Evolutionary conservation across 176 grass and related monocot species (phyloP).

Genomic region (Oryza glumipatula): DNA sequence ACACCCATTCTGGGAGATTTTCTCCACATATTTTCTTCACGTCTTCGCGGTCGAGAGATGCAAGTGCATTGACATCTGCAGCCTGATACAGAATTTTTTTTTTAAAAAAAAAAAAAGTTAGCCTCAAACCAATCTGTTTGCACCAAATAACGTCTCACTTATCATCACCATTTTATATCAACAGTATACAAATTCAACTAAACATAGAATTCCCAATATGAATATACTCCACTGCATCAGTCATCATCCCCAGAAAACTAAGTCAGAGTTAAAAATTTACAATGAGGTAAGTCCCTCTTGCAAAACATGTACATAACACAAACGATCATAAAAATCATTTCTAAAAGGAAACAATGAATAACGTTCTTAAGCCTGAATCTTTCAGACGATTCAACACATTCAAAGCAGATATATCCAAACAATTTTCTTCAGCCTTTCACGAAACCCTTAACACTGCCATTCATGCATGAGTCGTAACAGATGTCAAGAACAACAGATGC

Average conservation of each 20-base stretch:
- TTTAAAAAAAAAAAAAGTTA: not conserved
- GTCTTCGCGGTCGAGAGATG: slow-evolving; percentile 74
- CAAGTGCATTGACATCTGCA: slow-evolving; percentile 68
- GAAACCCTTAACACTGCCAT: not conserved
- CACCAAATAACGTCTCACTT: not conserved
- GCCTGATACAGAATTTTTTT: slow-evolving; percentile 48
- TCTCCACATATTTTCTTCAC: slow-evolving; percentile 96
- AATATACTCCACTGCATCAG: not conserved
- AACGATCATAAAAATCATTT: not conserved
- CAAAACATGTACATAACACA: not conserved
- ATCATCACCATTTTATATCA: not conserved
- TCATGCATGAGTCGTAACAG: not conserved
- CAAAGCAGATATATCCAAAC: not conserved
- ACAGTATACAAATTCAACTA: not conserved
- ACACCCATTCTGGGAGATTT: slow-evolving; percentile 87
- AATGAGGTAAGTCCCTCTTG: not conserved
- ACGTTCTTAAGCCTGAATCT: not conserved
- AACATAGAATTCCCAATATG: not conserved
- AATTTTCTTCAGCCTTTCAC: not conserved
- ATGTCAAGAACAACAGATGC: not conserved
- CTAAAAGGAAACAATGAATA: not conserved
- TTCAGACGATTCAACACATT: slow-evolving; percentile 18
- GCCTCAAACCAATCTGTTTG: not conserved
- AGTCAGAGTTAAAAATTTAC: not conserved
- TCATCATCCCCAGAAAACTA: slow-evolving; percentile 12